phyloP scores from a whole-genome alignment of 495 filamentous ascomycete genomes.

The Penicillium herquei region DNA sequence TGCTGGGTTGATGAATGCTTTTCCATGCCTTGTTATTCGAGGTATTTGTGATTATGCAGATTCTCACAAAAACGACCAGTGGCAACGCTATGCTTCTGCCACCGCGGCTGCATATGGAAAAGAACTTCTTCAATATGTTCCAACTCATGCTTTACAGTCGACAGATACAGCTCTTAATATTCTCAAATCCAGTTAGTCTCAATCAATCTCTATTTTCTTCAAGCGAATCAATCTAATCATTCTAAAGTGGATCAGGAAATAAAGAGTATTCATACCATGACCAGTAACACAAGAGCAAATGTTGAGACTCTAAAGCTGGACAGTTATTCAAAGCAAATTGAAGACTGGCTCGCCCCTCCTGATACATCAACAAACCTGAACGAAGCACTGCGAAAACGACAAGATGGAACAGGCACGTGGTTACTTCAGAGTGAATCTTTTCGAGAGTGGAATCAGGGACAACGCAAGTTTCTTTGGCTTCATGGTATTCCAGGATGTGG shows the following conservation, averaged over 20 bases:
- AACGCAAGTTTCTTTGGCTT: conserved; percentile 19
- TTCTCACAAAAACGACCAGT: conserved; percentile 25
- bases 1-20: conserved; percentile 6
- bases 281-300: conserved; percentile 10
- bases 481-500: conserved; percentile 23
- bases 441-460: conserved; percentile 16
- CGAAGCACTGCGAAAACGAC: conserved; percentile 14
- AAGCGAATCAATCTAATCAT: no score
- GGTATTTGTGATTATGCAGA: conserved; percentile 31
- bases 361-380: conserved; percentile 22
- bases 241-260: no score
- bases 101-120: conserved; percentile 15
- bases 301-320: conserved; percentile 15
- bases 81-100: conserved; percentile 27
- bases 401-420: conserved; percentile 22
- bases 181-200: no score
- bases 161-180: background rate
- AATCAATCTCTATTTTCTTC: no score
- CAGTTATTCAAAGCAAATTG: conserved; percentile 16
- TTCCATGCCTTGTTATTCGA: conserved; percentile 11
- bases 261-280: no score
- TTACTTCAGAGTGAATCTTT: conserved; percentile 7
- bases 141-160: background rate
- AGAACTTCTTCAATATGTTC: background rate
- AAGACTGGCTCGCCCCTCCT: conserved; percentile 18